These are phyloP conservation scores for Beauveria brongniartii DNA, from an alignment of 2,329 filamentous ascomycete species.

Conservation along the genomic window DNA sequence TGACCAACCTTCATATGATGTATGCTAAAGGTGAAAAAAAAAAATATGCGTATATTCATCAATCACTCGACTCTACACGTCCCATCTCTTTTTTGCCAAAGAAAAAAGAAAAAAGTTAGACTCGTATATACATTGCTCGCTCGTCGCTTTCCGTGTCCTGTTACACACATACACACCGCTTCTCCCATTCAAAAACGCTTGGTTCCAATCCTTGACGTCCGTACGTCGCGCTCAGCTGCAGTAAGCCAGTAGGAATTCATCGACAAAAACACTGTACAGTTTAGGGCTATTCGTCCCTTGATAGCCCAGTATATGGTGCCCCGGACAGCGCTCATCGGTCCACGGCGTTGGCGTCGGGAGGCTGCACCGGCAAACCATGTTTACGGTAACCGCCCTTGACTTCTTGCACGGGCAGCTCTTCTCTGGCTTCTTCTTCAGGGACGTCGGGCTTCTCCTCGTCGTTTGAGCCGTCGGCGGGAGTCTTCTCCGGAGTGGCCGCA, in stretches of 20 bases:
- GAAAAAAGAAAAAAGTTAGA: neutral
- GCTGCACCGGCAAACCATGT: neutral
- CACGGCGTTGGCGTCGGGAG: neutral
- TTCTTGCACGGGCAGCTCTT: neutral
- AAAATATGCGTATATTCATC: too few relatives aligned
- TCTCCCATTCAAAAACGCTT: neutral
- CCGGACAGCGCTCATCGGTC: neutral
- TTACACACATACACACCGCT: neutral
- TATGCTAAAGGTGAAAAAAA: too few relatives aligned
- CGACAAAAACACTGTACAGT: neutral
- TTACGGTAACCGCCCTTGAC: neutral
- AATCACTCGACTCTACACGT: too few relatives aligned
- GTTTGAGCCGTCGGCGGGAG: neutral
- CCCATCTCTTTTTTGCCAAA: too few relatives aligned
- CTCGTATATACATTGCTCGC: neutral
- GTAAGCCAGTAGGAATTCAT: too few relatives aligned
- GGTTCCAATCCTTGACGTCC: too few relatives aligned
- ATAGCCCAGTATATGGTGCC: neutral
- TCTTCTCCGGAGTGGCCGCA: neutral
- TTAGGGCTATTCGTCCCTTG: too few relatives aligned
- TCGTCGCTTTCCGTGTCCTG: neutral
- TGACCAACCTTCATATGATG: too few relatives aligned
- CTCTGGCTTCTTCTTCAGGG: neutral
- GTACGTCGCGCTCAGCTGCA: too few relatives aligned
- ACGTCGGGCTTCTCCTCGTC: neutral